Evolutionary conservation across 345 rosid species (phyloP).

Genomic region (Brassica rapa): DNA sequence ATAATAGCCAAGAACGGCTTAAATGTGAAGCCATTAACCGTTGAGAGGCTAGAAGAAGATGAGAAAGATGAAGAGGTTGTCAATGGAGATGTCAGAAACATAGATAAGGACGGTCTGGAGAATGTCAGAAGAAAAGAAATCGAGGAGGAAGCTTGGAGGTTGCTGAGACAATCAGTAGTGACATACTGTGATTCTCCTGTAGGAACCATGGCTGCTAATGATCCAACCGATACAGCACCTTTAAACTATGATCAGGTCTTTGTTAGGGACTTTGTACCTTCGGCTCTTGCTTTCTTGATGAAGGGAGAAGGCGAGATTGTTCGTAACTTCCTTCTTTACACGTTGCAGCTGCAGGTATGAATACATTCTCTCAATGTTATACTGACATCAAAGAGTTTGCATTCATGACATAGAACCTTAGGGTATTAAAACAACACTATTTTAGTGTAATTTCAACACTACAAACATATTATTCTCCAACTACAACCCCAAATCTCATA

Average conservation of each 20-base stretch:
- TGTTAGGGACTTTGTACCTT: conserved; percentile 89
- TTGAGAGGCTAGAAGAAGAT: conserved; percentile 11
- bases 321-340: conserved; percentile 90
- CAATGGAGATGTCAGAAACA: conserved; percentile 11
- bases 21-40: conserved; percentile 20
- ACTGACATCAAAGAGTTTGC: background rate
- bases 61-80: conserved; percentile 24
- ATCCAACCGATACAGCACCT: conserved; percentile 65
- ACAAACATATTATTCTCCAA: no score
- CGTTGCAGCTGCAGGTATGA: conserved; percentile 86
- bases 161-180: conserved; percentile 69
- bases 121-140: conserved; percentile 30
- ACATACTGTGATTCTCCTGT: conserved; percentile 74
- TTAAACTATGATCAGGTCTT: conserved; percentile 97
- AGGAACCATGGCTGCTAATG: conserved; percentile 94
- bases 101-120: conserved; percentile 33
- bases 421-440: no score
- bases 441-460: no score
- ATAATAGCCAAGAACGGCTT: conserved; percentile 12
- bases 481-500: no score
- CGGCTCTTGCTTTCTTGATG: conserved; percentile 84
- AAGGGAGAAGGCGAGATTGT: conserved; percentile 90
- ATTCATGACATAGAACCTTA: no score
- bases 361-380: background rate
- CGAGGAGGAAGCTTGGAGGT: conserved; percentile 92